Percentiles rank a stretch among this genome's conserved stretches.
Conservation (phyloP, 2,329 filamentous ascomycete species). For the Diplocarpon mali region DNA sequence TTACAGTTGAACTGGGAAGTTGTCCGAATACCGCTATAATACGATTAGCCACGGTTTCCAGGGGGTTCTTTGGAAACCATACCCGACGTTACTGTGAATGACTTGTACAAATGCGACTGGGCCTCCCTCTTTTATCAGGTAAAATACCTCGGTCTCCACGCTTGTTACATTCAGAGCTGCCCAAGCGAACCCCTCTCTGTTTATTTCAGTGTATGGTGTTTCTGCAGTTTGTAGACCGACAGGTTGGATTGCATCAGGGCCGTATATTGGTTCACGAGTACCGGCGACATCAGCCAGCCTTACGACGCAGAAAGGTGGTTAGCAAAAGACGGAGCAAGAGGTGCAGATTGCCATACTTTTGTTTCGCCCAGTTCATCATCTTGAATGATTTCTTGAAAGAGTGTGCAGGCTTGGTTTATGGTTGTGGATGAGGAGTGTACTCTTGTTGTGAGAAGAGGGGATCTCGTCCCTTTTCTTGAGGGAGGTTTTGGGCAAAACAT, state of each 20-base stretch:
- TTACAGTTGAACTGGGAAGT: conserved; percentile 94
- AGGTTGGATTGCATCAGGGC: conserved; percentile 73
- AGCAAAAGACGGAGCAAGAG: conserved; percentile 11
- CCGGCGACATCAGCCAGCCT: conserved; percentile 74
- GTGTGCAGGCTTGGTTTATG: conserved; percentile 8
- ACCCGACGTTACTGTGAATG: conserved; percentile 97
- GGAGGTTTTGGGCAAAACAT: conserved; percentile 1
- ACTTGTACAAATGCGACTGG: conserved; percentile 72
- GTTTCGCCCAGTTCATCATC: conserved; percentile 94
- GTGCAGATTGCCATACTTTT: conserved; percentile 52
- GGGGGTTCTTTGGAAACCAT: conserved; percentile 30
- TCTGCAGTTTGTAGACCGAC: conserved; percentile 71
- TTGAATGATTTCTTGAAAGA: conserved; percentile 24
- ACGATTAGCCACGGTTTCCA: conserved; percentile 20
- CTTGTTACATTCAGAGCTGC: conserved; percentile 67
- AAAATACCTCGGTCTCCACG: conserved; percentile 94
- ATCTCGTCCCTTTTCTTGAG: not conserved
- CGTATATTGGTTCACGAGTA: conserved; percentile 94
- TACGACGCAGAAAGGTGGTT: conserved; percentile 11
- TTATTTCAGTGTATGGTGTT: conserved; percentile 70
- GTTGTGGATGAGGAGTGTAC: not conserved
- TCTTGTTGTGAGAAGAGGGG: not conserved
- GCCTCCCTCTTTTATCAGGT: conserved; percentile 71
- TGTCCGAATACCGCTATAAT: conserved; percentile 67
- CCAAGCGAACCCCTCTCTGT: conserved; percentile 75